Conservation (phyloP, 176 grass and related monocot genomes). For the Zizania latifolia region DNA sequence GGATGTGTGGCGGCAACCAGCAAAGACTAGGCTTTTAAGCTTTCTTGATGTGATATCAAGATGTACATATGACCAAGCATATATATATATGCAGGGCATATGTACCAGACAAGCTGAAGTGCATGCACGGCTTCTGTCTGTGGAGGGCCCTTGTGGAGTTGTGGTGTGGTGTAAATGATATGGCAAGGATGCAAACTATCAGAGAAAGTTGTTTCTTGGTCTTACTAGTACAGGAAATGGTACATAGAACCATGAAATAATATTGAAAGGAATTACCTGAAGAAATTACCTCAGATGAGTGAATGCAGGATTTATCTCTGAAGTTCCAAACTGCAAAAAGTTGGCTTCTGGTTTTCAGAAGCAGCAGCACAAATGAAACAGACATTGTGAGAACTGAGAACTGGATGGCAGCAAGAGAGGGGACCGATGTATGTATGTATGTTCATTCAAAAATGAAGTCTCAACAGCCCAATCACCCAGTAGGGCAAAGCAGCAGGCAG, state of each 20-base stretch:
- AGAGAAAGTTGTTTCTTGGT: neutral
- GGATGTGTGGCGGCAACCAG: neutral
- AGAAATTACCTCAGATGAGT: neutral
- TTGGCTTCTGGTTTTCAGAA: neutral
- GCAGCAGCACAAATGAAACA: neutral
- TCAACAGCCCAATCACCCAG: slow-evolving; percentile 19
- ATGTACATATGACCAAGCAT: neutral
- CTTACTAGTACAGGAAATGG: neutral
- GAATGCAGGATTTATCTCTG: neutral
- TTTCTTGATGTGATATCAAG: slow-evolving; percentile 4
- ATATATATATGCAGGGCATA: slow-evolving; percentile 9
- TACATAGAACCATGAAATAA: neutral
- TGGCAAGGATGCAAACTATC: neutral
- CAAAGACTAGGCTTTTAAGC: slow-evolving; percentile 11
- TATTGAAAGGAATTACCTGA: no score
- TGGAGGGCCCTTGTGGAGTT: neutral
- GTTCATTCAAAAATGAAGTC: slow-evolving; percentile 12
- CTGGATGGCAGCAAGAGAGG: neutral
- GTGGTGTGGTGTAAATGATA: neutral
- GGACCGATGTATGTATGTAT: slow-evolving; percentile 11
- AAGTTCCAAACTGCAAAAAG: neutral
- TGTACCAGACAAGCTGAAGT: slow-evolving; percentile 5
- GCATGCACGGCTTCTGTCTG: neutral
- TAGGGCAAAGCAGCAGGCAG: slow-evolving; percentile 20
- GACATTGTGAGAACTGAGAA: neutral